Evolutionary conservation across 1,284 basidiomycete species (phyloP).

Genomic region (Schizophyllum commune): DNA sequence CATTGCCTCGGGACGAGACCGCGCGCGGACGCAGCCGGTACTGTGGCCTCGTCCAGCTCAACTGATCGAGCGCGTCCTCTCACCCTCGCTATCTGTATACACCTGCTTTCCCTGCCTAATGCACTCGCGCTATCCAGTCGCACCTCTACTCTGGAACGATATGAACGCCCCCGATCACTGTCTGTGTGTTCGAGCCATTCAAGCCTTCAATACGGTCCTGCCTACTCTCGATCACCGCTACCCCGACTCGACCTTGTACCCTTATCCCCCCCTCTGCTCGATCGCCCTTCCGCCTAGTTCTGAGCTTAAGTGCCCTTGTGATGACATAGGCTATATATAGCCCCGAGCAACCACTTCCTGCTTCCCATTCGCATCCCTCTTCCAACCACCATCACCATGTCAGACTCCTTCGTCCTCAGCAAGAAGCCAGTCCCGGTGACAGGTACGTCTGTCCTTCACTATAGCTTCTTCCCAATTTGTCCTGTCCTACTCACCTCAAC

Average conservation of each 20-base stretch:
- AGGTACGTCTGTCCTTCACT: background rate
- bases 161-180: no score
- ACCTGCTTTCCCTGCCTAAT: background rate
- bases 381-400: conserved; percentile 16
- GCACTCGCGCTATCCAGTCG: background rate
- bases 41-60: conserved; percentile 66
- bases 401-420: background rate
- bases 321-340: background rate
- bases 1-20: conserved; percentile 74
- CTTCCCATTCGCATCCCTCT: background rate
- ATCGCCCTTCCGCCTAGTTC: no score
- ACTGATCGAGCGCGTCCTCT: conserved; percentile 9
- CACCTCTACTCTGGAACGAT: background rate
- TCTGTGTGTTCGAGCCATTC: no score
- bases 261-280: no score
- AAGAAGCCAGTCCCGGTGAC: no score
- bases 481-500: background rate
- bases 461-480: background rate
- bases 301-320: background rate
- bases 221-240: no score
- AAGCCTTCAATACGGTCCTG: no score
- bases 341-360: no score
- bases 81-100: background rate
- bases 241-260: no score
- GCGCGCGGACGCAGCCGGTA: conserved; percentile 67